A percentile compares a stretch with the other conserved stretches of the same genome.
Evolutionary conservation across 129 eudicot genomes (phyloP).

Genomic region (Sambucus nigra): DNA sequence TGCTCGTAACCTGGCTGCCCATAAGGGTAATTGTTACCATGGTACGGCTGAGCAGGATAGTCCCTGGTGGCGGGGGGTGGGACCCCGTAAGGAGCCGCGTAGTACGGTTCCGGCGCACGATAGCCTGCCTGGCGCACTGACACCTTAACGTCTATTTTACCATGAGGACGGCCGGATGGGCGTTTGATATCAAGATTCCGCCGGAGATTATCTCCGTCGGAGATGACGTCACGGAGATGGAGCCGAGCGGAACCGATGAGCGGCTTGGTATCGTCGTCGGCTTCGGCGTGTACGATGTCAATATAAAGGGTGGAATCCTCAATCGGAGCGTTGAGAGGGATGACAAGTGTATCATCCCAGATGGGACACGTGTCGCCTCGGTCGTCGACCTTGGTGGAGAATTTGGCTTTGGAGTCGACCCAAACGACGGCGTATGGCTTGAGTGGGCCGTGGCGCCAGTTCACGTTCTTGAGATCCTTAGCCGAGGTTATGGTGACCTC

Average conservation of each 20-base stretch:
- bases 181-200: slow-evolving; percentile 47
- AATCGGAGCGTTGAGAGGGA: slow-evolving; percentile 50
- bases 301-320: slow-evolving; percentile 58
- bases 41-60: slow-evolving; percentile 29
- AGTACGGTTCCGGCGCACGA: slow-evolving; percentile 53
- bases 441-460: slow-evolving; percentile 78
- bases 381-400: slow-evolving; percentile 51
- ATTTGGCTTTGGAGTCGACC: slow-evolving; percentile 60
- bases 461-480: slow-evolving; percentile 74
- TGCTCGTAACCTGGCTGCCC: slow-evolving; percentile 23
- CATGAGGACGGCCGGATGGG: slow-evolving; percentile 94
- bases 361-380: slow-evolving; percentile 53
- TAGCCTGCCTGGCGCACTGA: slow-evolving; percentile 42
- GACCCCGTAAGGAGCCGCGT: slow-evolving; percentile 44
- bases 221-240: slow-evolving; percentile 42
- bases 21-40: slow-evolving; percentile 32
- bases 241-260: slow-evolving; percentile 74
- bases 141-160: slow-evolving; percentile 42
- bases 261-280: slow-evolving; percentile 67
- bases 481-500: slow-evolving; percentile 60
- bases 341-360: slow-evolving; percentile 54
- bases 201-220: slow-evolving; percentile 27
- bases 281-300: slow-evolving; percentile 68
- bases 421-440: slow-evolving; percentile 84
- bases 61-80: slow-evolving; percentile 30